Evolutionary conservation across 1,139 yeast species (phyloP).

Genomic region (Candida pseudocylindracea): DNA sequence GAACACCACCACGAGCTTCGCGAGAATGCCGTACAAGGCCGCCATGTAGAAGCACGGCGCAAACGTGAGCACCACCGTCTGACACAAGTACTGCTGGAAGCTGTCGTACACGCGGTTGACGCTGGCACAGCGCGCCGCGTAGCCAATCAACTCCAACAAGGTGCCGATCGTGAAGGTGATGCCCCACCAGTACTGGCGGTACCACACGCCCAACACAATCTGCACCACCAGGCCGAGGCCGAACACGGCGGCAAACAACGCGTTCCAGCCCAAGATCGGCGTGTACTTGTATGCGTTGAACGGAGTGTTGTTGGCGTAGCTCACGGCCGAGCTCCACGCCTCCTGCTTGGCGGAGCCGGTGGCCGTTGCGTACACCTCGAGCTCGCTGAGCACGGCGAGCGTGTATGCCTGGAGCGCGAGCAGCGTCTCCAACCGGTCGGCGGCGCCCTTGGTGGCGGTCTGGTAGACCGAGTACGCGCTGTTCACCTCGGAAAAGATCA

Average conservation of each 20-base stretch:
- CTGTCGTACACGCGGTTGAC: constrained; percentile 15
- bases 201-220: background rate
- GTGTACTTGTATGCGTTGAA: background rate
- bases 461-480: too few relatives aligned
- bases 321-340: background rate
- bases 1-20: constrained; percentile 48
- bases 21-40: constrained; percentile 60
- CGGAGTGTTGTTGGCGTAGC: background rate
- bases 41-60: constrained; percentile 66
- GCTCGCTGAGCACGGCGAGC: background rate
- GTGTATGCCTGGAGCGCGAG: background rate
- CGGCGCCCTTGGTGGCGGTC: too few relatives aligned
- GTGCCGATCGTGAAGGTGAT: constrained; percentile 1
- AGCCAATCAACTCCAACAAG: constrained; percentile 1
- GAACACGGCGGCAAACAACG: background rate
- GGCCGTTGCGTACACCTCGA: background rate
- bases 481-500: too few relatives aligned
- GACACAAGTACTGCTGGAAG: constrained; percentile 29
- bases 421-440: too few relatives aligned
- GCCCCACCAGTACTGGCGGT: constrained; percentile 1
- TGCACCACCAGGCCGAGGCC: background rate
- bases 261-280: background rate
- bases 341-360: background rate
- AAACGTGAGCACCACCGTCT: constrained; percentile 42
- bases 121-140: background rate